phyloP scores from a whole-genome alignment of 305 asterid genomes.

The Fraxinus xanthoxyloides region DNA sequence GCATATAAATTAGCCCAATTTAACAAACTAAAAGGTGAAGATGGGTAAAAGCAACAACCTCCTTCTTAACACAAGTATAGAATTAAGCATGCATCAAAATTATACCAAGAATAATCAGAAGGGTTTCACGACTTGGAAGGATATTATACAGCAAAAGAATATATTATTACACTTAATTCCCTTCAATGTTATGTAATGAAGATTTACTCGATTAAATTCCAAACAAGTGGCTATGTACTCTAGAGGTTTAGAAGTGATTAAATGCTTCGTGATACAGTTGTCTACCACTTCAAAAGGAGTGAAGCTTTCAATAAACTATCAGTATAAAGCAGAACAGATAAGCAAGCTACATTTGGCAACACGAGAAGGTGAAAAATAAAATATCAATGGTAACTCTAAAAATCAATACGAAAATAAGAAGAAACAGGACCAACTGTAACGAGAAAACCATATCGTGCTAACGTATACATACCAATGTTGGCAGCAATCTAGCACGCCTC shows the following conservation, averaged over 20 bases:
- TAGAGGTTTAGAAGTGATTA: conserved; percentile 2
- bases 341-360: conserved; percentile 4
- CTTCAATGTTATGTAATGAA: background rate
- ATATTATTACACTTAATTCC: background rate
- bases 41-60: background rate
- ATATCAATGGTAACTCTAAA: background rate
- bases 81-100: background rate
- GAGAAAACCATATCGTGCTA: conserved; percentile 14
- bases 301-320: background rate
- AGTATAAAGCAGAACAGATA: conserved; percentile 1
- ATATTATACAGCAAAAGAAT: conserved; percentile 4
- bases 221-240: background rate
- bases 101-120: background rate
- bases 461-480: conserved; percentile 74
- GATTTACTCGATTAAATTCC: conserved; percentile 2
- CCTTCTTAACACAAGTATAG: background rate
- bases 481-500: conserved; percentile 99
- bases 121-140: background rate
- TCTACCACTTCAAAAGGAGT: background rate
- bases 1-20: background rate
- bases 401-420: conserved; percentile 3
- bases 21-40: background rate
- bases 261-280: background rate
- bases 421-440: conserved; percentile 5
- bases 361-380: background rate